Evolutionary conservation across 2,329 filamentous ascomycete species (phyloP).

Genomic region (Celoporthe dispersa): DNA sequence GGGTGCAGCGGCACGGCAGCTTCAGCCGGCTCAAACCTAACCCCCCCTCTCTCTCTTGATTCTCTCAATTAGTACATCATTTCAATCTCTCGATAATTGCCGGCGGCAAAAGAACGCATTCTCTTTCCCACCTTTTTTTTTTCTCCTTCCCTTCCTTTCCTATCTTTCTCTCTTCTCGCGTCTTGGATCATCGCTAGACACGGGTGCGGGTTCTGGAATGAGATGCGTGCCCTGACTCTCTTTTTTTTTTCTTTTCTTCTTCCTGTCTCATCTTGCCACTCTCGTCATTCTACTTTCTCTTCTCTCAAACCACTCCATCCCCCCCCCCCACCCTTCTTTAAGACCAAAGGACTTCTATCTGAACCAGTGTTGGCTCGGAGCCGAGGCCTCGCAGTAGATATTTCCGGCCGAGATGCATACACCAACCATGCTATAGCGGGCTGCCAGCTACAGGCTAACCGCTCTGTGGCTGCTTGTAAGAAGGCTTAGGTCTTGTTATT

Average conservation of each 20-base stretch:
- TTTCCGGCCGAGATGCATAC: neutral
- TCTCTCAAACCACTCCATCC: too few relatives aligned
- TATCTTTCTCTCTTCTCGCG: neutral
- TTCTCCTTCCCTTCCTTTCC: too few relatives aligned
- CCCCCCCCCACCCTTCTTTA: neutral
- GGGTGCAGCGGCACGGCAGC: neutral
- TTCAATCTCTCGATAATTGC: neutral
- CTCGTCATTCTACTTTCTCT: neutral
- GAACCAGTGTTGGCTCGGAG: neutral
- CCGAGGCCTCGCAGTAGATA: neutral
- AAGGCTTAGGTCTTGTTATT: neutral
- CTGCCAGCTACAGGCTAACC: neutral
- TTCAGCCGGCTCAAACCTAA: neutral
- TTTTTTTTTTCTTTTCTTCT: neutral
- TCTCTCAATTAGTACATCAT: neutral
- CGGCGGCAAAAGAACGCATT: neutral
- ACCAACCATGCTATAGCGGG: too few relatives aligned
- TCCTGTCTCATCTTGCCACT: neutral
- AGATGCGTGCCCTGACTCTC: neutral
- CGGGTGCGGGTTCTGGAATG: neutral
- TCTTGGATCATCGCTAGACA: neutral
- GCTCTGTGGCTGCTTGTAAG: neutral
- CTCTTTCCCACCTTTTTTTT: neutral
- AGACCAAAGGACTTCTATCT: neutral
- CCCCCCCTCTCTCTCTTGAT: neutral